A percentile compares a stretch with the other conserved stretches of the same genome.
Evolutionary conservation across 129 eudicot genomes (phyloP).

Genomic region (Helianthus annuus): DNA sequence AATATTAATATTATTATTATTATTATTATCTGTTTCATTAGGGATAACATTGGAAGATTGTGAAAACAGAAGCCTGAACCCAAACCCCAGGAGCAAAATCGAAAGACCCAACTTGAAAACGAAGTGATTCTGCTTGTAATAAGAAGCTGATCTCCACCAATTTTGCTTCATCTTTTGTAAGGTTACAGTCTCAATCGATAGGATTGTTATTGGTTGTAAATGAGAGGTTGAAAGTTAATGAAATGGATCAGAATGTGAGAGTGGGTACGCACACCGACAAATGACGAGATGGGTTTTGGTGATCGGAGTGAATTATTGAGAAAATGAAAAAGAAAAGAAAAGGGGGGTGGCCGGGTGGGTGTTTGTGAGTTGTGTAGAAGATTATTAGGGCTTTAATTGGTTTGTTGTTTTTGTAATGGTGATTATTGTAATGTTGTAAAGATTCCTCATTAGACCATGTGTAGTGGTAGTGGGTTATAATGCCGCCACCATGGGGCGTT

Average conservation of each 20-base stretch:
- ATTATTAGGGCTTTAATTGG: not conserved
- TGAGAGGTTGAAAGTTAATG: conserved; percentile 8
- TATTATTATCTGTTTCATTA: conserved; percentile 24
- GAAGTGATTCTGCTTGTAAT: conserved; percentile 51
- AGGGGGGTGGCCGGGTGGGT: too few relatives aligned
- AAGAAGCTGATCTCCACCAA: conserved; percentile 43
- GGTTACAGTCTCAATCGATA: conserved; percentile 24
- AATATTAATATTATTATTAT: not conserved
- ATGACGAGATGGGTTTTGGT: conserved; percentile 29
- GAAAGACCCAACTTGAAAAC: conserved; percentile 58
- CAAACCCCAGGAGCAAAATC: conserved; percentile 60
- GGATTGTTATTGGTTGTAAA: not conserved
- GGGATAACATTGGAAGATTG: conserved; percentile 49
- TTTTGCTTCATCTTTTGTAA: conserved; percentile 42
- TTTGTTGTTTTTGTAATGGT: too few relatives aligned
- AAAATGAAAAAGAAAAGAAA: not conserved
- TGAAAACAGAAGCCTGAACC: conserved; percentile 50
- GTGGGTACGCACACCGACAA: conserved; percentile 34
- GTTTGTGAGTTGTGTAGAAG: not conserved
- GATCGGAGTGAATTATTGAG: not conserved
- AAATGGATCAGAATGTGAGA: conserved; percentile 20
- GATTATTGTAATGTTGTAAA: not conserved
- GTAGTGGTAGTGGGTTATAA: too few relatives aligned
- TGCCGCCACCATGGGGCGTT: too few relatives aligned
- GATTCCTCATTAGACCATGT: not conserved